Evolutionary conservation across 139 green algal genomes (phyloP).

Genomic region (Astrephomene gubernaculifera): DNA sequence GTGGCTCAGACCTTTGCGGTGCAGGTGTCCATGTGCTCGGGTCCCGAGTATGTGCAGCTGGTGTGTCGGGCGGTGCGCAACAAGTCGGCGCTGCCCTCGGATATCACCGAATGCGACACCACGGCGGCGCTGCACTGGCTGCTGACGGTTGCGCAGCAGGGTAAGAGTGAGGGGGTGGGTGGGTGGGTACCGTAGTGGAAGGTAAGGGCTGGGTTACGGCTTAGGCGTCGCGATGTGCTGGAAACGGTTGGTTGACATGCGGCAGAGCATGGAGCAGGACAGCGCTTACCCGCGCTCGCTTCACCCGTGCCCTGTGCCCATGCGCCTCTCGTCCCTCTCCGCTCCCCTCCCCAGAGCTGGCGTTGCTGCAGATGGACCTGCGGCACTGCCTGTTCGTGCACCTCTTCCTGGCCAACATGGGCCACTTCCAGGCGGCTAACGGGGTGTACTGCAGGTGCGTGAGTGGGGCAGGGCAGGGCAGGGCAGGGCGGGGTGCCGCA

Average conservation of each 20-base stretch:
- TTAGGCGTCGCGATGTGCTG: too few species aligned
- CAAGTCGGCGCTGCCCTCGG: conserved; percentile 8
- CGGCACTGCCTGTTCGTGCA: conserved; percentile 83
- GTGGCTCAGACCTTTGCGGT: conserved; percentile 1
- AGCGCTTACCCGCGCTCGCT: too few species aligned
- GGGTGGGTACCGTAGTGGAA: too few species aligned
- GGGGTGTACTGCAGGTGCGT: conserved; percentile 75
- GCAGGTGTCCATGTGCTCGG: conserved; percentile 19
- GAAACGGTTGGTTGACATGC: too few species aligned
- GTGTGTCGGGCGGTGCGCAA: conserved; percentile 23
- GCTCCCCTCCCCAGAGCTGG: conserved; percentile 23
- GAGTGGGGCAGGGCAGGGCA: neutral
- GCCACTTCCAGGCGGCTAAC: conserved; percentile 90
- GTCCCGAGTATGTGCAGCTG: conserved; percentile 50
- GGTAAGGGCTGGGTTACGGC: too few species aligned
- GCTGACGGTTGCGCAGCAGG: conserved; percentile 20
- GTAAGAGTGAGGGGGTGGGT: conserved; percentile 1
- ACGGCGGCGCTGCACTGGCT: conserved; percentile 31
- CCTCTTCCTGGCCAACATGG: conserved; percentile 92
- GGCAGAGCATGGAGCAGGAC: too few species aligned
- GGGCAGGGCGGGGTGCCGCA: too few species aligned
- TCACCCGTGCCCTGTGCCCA: neutral
- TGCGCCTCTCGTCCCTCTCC: neutral
- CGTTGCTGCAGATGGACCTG: conserved; percentile 51
- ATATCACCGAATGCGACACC: conserved; percentile 48